Conservation (phyloP, 1,139 yeast genomes). For the Yamadazyma aaseri region DNA sequence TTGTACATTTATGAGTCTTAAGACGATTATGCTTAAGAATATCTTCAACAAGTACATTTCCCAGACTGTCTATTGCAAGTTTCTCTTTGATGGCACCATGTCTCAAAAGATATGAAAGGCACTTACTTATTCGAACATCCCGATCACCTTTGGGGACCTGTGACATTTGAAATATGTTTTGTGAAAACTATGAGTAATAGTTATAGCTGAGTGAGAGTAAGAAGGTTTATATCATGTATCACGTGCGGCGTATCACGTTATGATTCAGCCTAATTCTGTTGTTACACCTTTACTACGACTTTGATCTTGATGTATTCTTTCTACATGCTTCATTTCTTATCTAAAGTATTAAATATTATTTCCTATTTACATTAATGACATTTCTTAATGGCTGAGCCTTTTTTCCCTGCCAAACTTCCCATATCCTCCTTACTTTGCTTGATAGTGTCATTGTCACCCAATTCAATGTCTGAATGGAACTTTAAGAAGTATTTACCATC, state of each 20-base stretch:
- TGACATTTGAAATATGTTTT: neutral
- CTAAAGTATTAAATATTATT: neutral
- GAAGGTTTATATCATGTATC: too few relatives aligned
- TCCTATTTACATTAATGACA: slow-evolving; percentile 9
- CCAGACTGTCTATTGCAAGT: slow-evolving; percentile 61
- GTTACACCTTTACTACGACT: too few relatives aligned
- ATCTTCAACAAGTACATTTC: slow-evolving; percentile 57
- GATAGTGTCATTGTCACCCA: slow-evolving; percentile 78
- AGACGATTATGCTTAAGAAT: slow-evolving; percentile 59
- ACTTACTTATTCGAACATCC: slow-evolving; percentile 63
- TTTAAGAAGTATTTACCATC: slow-evolving; percentile 54
- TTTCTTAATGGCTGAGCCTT: slow-evolving; percentile 19
- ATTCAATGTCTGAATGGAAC: slow-evolving; percentile 78
- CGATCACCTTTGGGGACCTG: slow-evolving; percentile 20
- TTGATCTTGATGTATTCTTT: too few relatives aligned
- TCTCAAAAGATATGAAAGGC: slow-evolving; percentile 72
- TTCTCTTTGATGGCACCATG: slow-evolving; percentile 82
- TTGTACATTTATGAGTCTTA: slow-evolving; percentile 52
- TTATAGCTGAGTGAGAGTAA: too few relatives aligned
- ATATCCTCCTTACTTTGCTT: slow-evolving; percentile 31
- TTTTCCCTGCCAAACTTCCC: slow-evolving; percentile 45
- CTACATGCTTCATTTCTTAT: too few relatives aligned
- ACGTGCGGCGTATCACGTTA: too few relatives aligned
- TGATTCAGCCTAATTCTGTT: too few relatives aligned
- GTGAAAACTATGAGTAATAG: too few relatives aligned